Percentiles rank a stretch among this genome's conserved stretches.
Conservation (phyloP, 2,329 filamentous ascomycete species). For the Aspergillus eucalypticola region DNA sequence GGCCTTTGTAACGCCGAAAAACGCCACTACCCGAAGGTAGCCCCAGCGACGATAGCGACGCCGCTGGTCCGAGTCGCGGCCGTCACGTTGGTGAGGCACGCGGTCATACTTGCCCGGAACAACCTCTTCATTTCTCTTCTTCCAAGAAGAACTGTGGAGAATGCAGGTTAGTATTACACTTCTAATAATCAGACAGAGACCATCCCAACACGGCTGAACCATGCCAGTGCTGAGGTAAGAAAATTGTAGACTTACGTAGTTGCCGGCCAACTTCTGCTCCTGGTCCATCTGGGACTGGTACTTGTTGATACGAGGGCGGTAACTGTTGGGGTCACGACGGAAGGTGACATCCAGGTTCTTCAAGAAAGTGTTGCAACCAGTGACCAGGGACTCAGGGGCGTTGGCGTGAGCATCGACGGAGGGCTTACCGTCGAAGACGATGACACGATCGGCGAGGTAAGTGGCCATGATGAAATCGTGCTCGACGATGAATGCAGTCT, state of each 20-base stretch:
- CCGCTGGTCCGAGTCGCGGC: slow-evolving; percentile 39
- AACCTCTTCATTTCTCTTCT: slow-evolving; percentile 73
- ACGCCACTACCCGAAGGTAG: slow-evolving; percentile 39
- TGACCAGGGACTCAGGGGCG: slow-evolving; percentile 84
- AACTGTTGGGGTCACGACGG: slow-evolving; percentile 95
- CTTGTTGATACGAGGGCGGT: slow-evolving; percentile 98
- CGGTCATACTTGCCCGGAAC: slow-evolving; percentile 46
- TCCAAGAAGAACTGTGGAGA: slow-evolving; percentile 83
- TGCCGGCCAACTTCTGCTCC: slow-evolving; percentile 90
- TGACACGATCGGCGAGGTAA: slow-evolving; percentile 86
- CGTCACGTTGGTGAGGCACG: slow-evolving; percentile 39
- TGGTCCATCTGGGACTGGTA: slow-evolving; percentile 91
- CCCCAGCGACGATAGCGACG: slow-evolving; percentile 34
- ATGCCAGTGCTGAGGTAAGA: not conserved
- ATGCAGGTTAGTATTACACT: slow-evolving; percentile 8
- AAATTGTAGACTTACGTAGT: slow-evolving; percentile 70
- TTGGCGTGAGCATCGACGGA: slow-evolving; percentile 87
- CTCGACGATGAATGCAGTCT: slow-evolving; percentile 98
- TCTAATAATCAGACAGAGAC: no score
- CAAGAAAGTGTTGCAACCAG: slow-evolving; percentile 94
- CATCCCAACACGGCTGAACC: no score
- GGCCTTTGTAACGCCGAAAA: slow-evolving; percentile 47
- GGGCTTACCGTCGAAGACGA: slow-evolving; percentile 95
- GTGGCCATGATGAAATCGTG: slow-evolving; percentile 99
- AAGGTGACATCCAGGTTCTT: slow-evolving; percentile 98